Conservation (phyloP, 2,329 filamentous ascomycete genomes). For the Aspergillus brasiliensis region DNA sequence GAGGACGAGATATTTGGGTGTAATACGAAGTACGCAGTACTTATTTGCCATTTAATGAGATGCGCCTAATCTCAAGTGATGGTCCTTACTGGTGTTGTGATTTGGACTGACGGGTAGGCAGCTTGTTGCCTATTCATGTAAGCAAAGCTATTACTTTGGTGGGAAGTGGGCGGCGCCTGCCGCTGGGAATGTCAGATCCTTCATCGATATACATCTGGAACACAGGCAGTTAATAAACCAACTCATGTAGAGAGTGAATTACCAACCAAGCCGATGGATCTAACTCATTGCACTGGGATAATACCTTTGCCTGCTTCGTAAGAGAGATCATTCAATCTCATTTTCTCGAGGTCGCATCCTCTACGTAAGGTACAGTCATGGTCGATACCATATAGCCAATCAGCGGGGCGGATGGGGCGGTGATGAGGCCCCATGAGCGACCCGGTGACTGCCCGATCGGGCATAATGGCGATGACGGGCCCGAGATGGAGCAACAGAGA, state of each 20-base stretch:
- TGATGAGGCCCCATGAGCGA: background rate
- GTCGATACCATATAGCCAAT: background rate
- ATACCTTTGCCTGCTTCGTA: background rate
- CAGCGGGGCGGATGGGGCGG: background rate
- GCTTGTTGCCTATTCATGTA: background rate
- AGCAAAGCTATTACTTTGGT: background rate
- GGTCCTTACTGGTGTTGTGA: background rate
- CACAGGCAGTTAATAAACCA: background rate
- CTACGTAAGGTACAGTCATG: background rate
- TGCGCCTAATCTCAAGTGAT: background rate
- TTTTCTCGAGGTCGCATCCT: background rate
- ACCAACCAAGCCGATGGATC: too few relatives aligned
- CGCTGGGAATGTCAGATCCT: background rate
- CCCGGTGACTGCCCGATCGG: slow-evolving; percentile 9
- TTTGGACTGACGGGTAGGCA: background rate
- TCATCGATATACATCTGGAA: background rate
- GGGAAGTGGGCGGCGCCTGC: background rate
- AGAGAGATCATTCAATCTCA: background rate
- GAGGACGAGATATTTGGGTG: background rate
- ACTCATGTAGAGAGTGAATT: too few relatives aligned
- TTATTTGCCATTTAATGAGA: background rate
- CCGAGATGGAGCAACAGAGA: slow-evolving; percentile 2
- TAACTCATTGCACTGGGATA: background rate
- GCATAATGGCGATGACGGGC: slow-evolving; percentile 7
- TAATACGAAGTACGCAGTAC: background rate